Evolutionary conservation across 495 filamentous ascomycete species (phyloP).

Genomic region (Oleoguttula mirabilis): DNA sequence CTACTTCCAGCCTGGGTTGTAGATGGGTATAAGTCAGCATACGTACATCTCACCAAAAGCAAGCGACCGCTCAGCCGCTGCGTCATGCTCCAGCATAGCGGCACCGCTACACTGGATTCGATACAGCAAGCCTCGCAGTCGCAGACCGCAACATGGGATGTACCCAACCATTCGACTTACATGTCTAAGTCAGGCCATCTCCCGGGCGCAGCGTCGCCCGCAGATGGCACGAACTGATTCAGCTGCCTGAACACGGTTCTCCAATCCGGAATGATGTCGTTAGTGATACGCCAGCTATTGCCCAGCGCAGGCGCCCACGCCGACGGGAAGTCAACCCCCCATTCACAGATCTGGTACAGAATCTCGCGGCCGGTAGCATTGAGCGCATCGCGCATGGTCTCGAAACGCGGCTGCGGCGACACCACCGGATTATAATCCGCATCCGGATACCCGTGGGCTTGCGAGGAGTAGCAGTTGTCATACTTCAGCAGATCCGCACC

Average conservation of each 20-base stretch:
- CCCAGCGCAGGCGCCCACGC: slow-evolving; percentile 37
- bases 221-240: slow-evolving; percentile 35
- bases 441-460: slow-evolving; percentile 28
- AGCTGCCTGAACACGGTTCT: slow-evolving; percentile 38
- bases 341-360: slow-evolving; percentile 28
- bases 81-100: too few species aligned
- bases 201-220: not conserved
- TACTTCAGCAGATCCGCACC: slow-evolving; percentile 25
- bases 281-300: slow-evolving; percentile 42
- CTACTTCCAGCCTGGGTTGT: too few species aligned
- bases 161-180: too few species aligned
- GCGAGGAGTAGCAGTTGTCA: slow-evolving; percentile 31
- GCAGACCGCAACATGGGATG: too few species aligned
- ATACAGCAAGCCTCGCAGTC: too few species aligned
- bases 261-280: slow-evolving; percentile 45
- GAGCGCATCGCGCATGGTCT: slow-evolving; percentile 30
- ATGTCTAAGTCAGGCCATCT: slow-evolving; percentile 2
- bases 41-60: too few species aligned
- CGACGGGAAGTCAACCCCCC: not conserved
- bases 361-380: slow-evolving; percentile 27
- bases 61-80: too few species aligned
- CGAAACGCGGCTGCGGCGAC: slow-evolving; percentile 25
- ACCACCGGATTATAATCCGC: slow-evolving; percentile 31
- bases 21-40: too few species aligned
- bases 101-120: too few species aligned